Base-by-base conservation (phyloP, 768 basidiomycete species). In the Mycena polygramma region DNA sequence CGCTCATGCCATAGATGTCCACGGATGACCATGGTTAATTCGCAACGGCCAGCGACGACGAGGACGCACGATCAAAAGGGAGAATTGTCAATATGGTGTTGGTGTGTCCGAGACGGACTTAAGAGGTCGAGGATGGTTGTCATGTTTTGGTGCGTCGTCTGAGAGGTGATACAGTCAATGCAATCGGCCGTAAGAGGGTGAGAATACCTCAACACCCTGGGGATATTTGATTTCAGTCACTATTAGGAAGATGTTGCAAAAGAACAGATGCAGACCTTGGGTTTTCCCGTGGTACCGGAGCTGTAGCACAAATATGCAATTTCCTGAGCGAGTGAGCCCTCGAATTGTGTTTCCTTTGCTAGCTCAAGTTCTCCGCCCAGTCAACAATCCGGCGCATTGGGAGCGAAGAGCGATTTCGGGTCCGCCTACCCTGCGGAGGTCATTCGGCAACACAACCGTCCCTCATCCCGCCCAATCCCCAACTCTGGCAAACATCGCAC, bases 131-230 rank as follows among this genome's bases (percentile, higher is more conserved):
- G 73, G 57, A 91, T 83, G 7, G 89, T 83, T 0, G 86, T 89
- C 55, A 95, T 77, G 73, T 95, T 68, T 65, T 86, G 83, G 76
- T 92, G 91, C 0, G 90, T 92, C 0, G 91, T 90, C 88, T 89
- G 8, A 26, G 24, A n/a, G 6, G 55, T 39, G 45, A 2, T 59
- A 20, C 8, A 52, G 46, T 63, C 24, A 55, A 74, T 35, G 35
- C 41, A 1, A 9, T 1, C 5, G 26, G 19, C 17, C 20, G 4
- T 39, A 22, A 15, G 52, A 4, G 58, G 46, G n/a, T n/a, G 17
- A 46, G 17, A 48, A 46, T 61, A 86, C 86, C 82, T 86, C 85
- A 22, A 87, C 86, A 57, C 87, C 66, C 66, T 69, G 9, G 19
- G 26, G 24, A 19, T 41, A 22, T 41, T n/a, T n/a, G n/a, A n/a